phyloP scores from a whole-genome alignment of 305 asterid genomes.

The Salvia sclarea region DNA sequence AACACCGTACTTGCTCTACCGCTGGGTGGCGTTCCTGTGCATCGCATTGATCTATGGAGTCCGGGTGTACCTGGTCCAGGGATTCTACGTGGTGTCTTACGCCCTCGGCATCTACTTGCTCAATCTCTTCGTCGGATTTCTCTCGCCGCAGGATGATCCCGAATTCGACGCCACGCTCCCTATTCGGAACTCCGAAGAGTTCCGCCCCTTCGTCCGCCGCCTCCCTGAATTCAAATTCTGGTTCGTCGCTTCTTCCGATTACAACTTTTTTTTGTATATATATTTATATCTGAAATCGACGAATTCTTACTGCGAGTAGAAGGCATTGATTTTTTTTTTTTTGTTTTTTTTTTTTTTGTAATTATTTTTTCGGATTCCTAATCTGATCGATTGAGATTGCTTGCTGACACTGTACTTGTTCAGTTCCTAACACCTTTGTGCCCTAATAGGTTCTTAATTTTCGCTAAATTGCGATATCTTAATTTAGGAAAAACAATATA shows the following conservation, averaged over 20 bases:
- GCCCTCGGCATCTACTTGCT: slow-evolving; percentile 61
- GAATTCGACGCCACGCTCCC: slow-evolving; percentile 48
- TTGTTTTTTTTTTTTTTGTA: neutral
- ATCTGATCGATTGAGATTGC: neutral
- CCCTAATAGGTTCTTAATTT: neutral
- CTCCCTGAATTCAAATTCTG: slow-evolving; percentile 65
- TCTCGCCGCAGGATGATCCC: slow-evolving; percentile 64
- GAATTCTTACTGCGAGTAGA: neutral
- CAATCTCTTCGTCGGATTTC: slow-evolving; percentile 52
- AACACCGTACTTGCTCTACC: slow-evolving; percentile 51
- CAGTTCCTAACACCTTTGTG: neutral
- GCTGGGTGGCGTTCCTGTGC: slow-evolving; percentile 59
- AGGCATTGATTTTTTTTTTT: neutral
- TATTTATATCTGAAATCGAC: slow-evolving; percentile 12
- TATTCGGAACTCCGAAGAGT: slow-evolving; percentile 53
- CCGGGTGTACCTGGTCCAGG: slow-evolving; percentile 51
- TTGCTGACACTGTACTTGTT: neutral
- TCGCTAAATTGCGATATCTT: neutral
- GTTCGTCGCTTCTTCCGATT: slow-evolving; percentile 31
- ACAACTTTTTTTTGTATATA: slow-evolving; percentile 27
- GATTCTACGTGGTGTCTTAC: slow-evolving; percentile 66
- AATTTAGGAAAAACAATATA: neutral
- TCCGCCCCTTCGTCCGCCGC: slow-evolving; percentile 66
- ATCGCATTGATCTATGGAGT: slow-evolving; percentile 44
- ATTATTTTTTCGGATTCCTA: neutral